These are phyloP conservation scores for Fusarium sp. DNA, from an alignment of 2,329 filamentous ascomycete species.

Conservation along the genomic window DNA sequence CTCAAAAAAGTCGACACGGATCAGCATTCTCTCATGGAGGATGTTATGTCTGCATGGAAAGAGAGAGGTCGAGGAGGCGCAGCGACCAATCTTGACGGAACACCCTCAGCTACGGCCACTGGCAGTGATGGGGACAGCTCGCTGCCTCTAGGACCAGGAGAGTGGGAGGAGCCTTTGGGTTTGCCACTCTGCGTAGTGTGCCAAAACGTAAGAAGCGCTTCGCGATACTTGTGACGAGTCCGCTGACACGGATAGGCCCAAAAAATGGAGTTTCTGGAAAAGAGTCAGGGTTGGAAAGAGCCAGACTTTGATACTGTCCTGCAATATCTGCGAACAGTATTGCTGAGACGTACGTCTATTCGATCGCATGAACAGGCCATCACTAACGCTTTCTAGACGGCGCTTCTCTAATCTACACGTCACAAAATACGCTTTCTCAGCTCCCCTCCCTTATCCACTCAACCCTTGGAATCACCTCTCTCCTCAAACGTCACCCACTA, in stretches of 20 bases:
- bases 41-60: slow-evolving; percentile 82
- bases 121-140: slow-evolving; percentile 70
- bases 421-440: slow-evolving; percentile 77
- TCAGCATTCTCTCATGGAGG: slow-evolving; percentile 84
- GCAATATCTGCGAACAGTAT: slow-evolving; percentile 87
- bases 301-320: slow-evolving; percentile 96
- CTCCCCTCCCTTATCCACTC: slow-evolving; percentile 84
- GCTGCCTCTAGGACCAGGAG: slow-evolving; percentile 83
- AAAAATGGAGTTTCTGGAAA: slow-evolving; percentile 89
- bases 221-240: slow-evolving; percentile 4
- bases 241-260: slow-evolving; percentile 67
- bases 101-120: slow-evolving; percentile 61
- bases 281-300: slow-evolving; percentile 92
- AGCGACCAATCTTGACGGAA: slow-evolving; percentile 69
- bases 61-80: slow-evolving; percentile 75
- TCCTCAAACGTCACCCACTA: slow-evolving; percentile 79
- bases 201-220: slow-evolving; percentile 74
- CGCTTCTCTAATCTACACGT: slow-evolving; percentile 85
- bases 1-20: slow-evolving; percentile 77
- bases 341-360: slow-evolving; percentile 75
- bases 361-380: not conserved
- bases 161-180: slow-evolving; percentile 91
- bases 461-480: slow-evolving; percentile 83
- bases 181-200: slow-evolving; percentile 93
- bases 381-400: slow-evolving; percentile 66